These are phyloP conservation scores for Zasmidium citrigriseum DNA, from an alignment of 2,329 filamentous ascomycete genomes.

Conservation along the genomic window DNA sequence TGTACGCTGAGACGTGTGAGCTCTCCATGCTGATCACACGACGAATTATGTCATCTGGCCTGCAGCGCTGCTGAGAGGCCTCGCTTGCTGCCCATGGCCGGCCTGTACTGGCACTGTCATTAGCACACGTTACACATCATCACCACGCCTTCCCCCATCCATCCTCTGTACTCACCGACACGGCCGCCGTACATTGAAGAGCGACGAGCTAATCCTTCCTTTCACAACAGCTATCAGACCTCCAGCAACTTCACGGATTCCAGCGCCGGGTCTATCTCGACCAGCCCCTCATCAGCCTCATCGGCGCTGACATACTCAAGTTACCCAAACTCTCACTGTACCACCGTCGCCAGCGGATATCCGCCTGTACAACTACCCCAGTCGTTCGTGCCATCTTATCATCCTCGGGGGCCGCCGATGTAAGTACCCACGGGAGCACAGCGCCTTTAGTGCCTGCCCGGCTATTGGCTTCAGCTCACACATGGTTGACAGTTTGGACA, in stretches of 20 bases:
- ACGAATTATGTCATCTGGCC: conserved; percentile 23
- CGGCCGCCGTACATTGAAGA: conserved; percentile 12
- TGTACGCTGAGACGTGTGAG: conserved; percentile 16
- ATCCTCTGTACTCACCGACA: conserved; percentile 7
- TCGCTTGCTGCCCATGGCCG: conserved; percentile 3
- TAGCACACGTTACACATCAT: conserved; percentile 26
- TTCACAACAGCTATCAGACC: conserved; percentile 50
- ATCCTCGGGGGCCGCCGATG: conserved; percentile 44
- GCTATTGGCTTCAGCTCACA: conserved; percentile 25
- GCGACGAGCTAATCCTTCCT: conserved; percentile 15
- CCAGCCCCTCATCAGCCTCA: conserved; percentile 53
- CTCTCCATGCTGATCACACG: conserved; percentile 23
- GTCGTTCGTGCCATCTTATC: conserved; percentile 42
- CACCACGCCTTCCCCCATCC: conserved; percentile 13
- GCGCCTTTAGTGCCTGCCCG: conserved; percentile 16
- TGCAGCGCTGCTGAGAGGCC: conserved; percentile 18
- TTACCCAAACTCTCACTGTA: conserved; percentile 40
- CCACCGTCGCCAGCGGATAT: conserved; percentile 36
- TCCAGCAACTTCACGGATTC: conserved; percentile 57
- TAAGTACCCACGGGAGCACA: conserved; percentile 40
- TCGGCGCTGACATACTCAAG: conserved; percentile 48
- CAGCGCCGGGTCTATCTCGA: conserved; percentile 56
- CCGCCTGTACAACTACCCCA: conserved; percentile 37
- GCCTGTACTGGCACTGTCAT: conserved; percentile 11
- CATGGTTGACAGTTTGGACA: conserved; percentile 31